Conservation (phyloP, 2,329 filamentous ascomycete genomes). For the Paramyrothecium roridum region DNA sequence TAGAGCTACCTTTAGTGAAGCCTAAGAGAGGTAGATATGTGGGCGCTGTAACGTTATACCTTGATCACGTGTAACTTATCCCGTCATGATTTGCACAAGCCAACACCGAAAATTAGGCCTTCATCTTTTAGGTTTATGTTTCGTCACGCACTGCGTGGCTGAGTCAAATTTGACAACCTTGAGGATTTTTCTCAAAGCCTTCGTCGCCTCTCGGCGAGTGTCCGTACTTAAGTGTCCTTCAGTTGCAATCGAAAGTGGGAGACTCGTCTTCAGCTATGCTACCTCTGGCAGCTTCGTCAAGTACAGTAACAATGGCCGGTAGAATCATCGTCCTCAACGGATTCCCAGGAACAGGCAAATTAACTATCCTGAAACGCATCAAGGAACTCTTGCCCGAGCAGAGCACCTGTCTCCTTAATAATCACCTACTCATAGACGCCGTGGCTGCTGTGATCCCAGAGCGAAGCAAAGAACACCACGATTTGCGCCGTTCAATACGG, state of each 20-base stretch:
- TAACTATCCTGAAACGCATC: slow-evolving; percentile 11
- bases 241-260: background rate
- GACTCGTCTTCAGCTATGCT: background rate
- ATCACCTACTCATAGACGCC: slow-evolving; percentile 15
- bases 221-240: background rate
- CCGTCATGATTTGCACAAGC: background rate
- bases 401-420: slow-evolving; percentile 11
- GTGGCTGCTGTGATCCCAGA: slow-evolving; percentile 7
- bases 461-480: slow-evolving; percentile 11
- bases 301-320: no score
- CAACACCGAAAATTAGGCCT: background rate
- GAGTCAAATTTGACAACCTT: background rate
- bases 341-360: slow-evolving; percentile 15
- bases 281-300: background rate
- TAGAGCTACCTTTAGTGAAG: no score
- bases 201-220: background rate
- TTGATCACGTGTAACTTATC: no score
- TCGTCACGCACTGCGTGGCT: background rate
- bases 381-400: slow-evolving; percentile 4
- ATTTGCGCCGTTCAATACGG: slow-evolving; percentile 11
- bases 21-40: no score
- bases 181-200: background rate
- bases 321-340: slow-evolving; percentile 12
- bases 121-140: background rate
- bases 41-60: no score